Conservation (phyloP, 106 monocot species). For the Dactylorhiza incarnata region DNA sequence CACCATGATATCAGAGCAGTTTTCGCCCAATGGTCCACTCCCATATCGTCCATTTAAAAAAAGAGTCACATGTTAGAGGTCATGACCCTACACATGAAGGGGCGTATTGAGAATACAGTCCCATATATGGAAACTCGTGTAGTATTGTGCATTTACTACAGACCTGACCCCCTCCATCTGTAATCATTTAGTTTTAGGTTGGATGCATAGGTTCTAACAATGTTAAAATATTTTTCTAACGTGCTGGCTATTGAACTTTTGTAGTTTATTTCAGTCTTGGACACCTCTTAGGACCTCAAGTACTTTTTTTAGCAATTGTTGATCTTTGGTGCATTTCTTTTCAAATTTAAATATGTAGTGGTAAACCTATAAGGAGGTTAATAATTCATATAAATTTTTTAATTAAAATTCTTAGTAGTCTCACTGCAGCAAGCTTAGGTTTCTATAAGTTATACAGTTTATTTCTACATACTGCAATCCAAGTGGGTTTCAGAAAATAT, state of each 20-base stretch:
- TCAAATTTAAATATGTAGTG: neutral
- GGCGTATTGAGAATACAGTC: no score
- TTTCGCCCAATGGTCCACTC: no score
- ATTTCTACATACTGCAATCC: neutral
- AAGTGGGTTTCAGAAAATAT: neutral
- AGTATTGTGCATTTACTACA: no score
- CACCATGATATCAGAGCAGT: no score
- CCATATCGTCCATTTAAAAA: no score
- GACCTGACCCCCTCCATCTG: no score
- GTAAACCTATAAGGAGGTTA: neutral
- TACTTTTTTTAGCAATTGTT: neutral
- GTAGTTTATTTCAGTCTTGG: neutral
- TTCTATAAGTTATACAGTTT: neutral
- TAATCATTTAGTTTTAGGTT: no score
- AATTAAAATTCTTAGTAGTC: neutral
- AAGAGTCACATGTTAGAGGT: no score
- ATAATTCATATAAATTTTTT: neutral
- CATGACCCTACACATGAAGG: no score
- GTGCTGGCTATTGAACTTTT: neutral
- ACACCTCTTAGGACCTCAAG: neutral
- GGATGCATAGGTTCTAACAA: no score
- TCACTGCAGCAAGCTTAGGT: neutral
- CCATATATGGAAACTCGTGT: no score
- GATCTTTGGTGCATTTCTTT: neutral
- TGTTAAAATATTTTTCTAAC: no score